Percentiles rank a stretch among this genome's conserved stretches.
Conservation (phyloP, 106 monocot genomes). For the Ottelia alismoides region DNA sequence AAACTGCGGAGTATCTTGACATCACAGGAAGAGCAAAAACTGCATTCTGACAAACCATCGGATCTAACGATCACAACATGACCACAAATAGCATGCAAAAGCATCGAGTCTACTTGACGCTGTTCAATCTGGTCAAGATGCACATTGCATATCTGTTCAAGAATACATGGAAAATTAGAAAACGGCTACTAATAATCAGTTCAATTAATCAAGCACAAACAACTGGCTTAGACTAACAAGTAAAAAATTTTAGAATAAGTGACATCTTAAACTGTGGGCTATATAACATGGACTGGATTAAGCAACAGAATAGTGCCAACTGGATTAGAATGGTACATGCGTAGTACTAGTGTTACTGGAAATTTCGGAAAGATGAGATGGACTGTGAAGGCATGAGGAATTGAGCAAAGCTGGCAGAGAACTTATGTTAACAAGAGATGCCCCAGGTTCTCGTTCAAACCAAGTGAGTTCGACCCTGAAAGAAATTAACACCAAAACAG, state of each 20-base stretch:
- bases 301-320: not conserved
- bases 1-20: constrained; percentile 33
- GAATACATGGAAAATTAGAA: not conserved
- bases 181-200: not conserved
- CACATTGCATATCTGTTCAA: constrained; percentile 64
- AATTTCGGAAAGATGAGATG: constrained; percentile 46
- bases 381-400: constrained; percentile 79
- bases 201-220: not conserved
- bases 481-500: constrained; percentile 1
- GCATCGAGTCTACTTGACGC: constrained; percentile 25
- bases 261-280: not conserved
- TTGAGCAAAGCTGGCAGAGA: constrained; percentile 72
- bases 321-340: constrained; percentile 35
- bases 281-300: not conserved
- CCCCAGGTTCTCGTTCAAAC: constrained; percentile 55
- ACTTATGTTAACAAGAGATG: constrained; percentile 63
- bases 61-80: constrained; percentile 31
- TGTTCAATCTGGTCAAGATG: constrained; percentile 38
- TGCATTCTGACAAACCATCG: constrained; percentile 35
- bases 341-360: constrained; percentile 24
- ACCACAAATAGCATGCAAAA: constrained; percentile 55
- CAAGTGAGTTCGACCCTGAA: constrained; percentile 71
- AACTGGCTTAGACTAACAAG: not conserved
- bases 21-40: constrained; percentile 40
- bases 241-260: not conserved